These are phyloP conservation scores for Larix kaempferi DNA, from an alignment of 75 land plant genomes.

Conservation along the genomic window DNA sequence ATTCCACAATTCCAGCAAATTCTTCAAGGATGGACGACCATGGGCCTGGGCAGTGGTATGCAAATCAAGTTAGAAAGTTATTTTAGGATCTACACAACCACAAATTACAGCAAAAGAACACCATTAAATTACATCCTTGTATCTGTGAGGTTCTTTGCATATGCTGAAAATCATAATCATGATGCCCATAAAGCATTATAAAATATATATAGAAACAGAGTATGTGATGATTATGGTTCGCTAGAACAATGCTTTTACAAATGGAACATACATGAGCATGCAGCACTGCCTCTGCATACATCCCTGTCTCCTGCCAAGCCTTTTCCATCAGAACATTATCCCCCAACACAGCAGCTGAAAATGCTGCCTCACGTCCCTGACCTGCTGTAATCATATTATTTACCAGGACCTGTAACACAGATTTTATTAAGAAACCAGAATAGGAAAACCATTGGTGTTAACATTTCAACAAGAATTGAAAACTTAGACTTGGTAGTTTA, in stretches of 20 bases:
- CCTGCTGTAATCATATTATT: conserved; percentile 82
- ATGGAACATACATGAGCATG: conserved; percentile 83
- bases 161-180: conserved; percentile 5
- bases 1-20: conserved; percentile 83
- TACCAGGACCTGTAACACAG: conserved; percentile 63
- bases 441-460: no score
- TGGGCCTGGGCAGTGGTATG: conserved; percentile 61
- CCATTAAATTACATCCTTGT: background rate
- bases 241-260: background rate
- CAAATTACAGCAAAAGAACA: background rate
- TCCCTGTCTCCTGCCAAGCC: conserved; percentile 97
- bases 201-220: background rate
- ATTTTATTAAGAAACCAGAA: background rate
- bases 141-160: background rate
- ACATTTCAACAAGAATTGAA: background rate
- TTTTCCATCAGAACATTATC: conserved; percentile 95
- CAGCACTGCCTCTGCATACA: conserved; percentile 94
- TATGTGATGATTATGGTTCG: background rate
- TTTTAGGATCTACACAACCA: background rate
- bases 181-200: background rate
- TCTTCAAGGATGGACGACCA: conserved; percentile 82
- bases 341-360: conserved; percentile 92
- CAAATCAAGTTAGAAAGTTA: background rate
- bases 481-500: background rate
- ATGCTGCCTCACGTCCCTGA: conserved; percentile 94